A percentile compares a stretch with the other conserved stretches of the same genome.
These are phyloP conservation scores for Baorangia bicolor DNA, from an alignment of 768 basidiomycete genomes.

Conservation along the genomic window DNA sequence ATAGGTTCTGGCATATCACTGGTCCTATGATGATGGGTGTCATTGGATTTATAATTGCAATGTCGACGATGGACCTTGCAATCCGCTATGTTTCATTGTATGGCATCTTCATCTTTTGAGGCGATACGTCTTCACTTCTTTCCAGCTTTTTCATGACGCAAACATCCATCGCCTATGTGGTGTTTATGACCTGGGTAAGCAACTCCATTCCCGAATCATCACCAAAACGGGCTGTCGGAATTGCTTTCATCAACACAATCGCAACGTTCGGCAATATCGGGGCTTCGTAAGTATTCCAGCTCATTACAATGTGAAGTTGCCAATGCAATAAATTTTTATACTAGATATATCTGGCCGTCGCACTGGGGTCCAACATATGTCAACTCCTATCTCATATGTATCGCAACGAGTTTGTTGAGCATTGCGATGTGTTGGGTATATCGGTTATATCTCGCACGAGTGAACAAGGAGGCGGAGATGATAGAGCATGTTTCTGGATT, in stretches of 20 bases:
- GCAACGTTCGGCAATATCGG: conserved; percentile 79
- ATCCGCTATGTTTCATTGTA: conserved; percentile 66
- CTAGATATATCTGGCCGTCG: conserved; percentile 63
- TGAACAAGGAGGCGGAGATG: conserved; percentile 40
- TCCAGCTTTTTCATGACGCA: conserved; percentile 73
- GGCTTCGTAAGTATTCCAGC: conserved; percentile 58
- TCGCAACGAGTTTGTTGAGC: conserved; percentile 49
- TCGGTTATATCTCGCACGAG: conserved; percentile 39
- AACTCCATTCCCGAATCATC: conserved; percentile 72
- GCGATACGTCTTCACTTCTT: neutral
- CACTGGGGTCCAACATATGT: conserved; percentile 69
- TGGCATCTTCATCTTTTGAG: conserved; percentile 13
- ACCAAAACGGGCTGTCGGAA: conserved; percentile 79
- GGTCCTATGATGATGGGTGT: conserved; percentile 54
- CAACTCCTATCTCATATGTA: conserved; percentile 74
- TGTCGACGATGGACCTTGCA: conserved; percentile 57
- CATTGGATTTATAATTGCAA: conserved; percentile 63
- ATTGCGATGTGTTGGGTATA: conserved; percentile 51
- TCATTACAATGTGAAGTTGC: neutral
- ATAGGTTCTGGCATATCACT: conserved; percentile 72
- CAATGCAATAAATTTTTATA: neutral
- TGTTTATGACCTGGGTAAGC: conserved; percentile 53
- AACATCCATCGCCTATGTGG: conserved; percentile 66
- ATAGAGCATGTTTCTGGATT: conserved; percentile 37
- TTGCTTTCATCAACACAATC: conserved; percentile 78